Conservation (phyloP, 768 basidiomycete genomes). For the Suillus subluteus region DNA sequence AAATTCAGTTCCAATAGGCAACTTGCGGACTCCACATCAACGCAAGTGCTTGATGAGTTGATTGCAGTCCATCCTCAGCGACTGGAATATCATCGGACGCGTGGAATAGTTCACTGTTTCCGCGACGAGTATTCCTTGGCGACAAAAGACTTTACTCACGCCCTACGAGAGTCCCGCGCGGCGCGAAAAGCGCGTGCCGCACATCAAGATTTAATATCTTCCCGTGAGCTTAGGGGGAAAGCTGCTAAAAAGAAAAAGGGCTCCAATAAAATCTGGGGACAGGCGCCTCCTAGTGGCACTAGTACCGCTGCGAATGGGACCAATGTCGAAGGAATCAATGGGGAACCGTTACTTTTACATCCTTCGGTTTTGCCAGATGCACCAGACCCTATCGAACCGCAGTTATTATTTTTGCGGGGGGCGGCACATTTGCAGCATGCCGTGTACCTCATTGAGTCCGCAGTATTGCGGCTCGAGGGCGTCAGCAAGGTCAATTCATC, state of each 20-base stretch:
- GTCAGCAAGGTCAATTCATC: slow-evolving; percentile 56
- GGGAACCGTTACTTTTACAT: slow-evolving; percentile 59
- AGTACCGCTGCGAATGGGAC: slow-evolving; percentile 47
- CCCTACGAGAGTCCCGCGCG: slow-evolving; percentile 76
- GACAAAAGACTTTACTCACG: slow-evolving; percentile 79
- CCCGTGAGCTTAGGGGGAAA: slow-evolving; percentile 43
- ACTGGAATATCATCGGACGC: slow-evolving; percentile 84
- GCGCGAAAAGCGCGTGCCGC: slow-evolving; percentile 64
- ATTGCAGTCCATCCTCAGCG: slow-evolving; percentile 74
- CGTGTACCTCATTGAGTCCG: slow-evolving; percentile 71
- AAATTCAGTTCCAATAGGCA: slow-evolving; percentile 53
- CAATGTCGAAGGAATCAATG: slow-evolving; percentile 49
- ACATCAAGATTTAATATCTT: slow-evolving; percentile 50
- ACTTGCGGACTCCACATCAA: slow-evolving; percentile 82
- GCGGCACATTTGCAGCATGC: slow-evolving; percentile 84
- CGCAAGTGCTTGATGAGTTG: slow-evolving; percentile 77
- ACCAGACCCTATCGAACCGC: slow-evolving; percentile 86
- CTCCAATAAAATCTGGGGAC: slow-evolving; percentile 54
- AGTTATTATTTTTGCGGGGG: slow-evolving; percentile 81
- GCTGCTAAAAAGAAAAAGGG: slow-evolving; percentile 61
- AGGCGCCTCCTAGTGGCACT: slow-evolving; percentile 71
- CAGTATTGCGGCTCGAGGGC: slow-evolving; percentile 71
- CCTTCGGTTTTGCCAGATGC: slow-evolving; percentile 76
- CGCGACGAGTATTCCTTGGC: slow-evolving; percentile 80
- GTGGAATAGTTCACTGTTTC: slow-evolving; percentile 91